Evolutionary conservation across 2,329 filamentous ascomycete genomes (phyloP).

Genomic region (Arthrobotrys entomopaga): DNA sequence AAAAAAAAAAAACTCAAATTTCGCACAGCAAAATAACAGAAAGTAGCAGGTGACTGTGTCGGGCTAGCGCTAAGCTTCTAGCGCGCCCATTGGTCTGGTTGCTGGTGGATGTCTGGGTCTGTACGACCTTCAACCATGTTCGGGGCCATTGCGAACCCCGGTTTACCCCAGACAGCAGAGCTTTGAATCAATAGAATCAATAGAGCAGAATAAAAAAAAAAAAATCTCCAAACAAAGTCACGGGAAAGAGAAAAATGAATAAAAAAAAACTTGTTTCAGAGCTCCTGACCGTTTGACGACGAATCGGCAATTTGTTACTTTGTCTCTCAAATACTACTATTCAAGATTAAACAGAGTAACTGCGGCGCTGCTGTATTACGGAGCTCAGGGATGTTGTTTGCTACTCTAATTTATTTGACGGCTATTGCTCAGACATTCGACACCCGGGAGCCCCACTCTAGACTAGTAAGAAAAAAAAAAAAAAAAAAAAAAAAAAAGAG

Average conservation of each 20-base stretch:
- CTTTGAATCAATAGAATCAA: too few relatives aligned
- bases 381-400: conserved; percentile 3
- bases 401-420: background rate
- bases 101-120: conserved; percentile 38
- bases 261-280: conserved; percentile 52
- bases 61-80: conserved; percentile 50
- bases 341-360: conserved; percentile 10
- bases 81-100: conserved; percentile 48
- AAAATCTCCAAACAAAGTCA: conserved; percentile 43
- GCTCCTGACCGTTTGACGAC: conserved; percentile 38
- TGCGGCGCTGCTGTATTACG: background rate
- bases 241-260: conserved; percentile 41
- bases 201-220: conserved; percentile 23
- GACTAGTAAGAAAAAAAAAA: too few relatives aligned
- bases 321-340: conserved; percentile 2
- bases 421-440: conserved; percentile 21
- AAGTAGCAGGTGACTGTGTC: conserved; percentile 48
- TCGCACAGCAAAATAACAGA: conserved; percentile 44
- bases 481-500: too few relatives aligned
- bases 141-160: conserved; percentile 42
- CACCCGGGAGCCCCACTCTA: conserved; percentile 26
- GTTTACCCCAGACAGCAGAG: conserved; percentile 31
- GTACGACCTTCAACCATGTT: conserved; percentile 41
- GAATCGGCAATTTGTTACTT: conserved; percentile 52
- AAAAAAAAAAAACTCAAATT: conserved; percentile 7